Evolutionary conservation across 2,329 filamentous ascomycete species (phyloP), one percentile per base, ranked within the genome.

Genomic region (Aspergillus sp.): DNA sequence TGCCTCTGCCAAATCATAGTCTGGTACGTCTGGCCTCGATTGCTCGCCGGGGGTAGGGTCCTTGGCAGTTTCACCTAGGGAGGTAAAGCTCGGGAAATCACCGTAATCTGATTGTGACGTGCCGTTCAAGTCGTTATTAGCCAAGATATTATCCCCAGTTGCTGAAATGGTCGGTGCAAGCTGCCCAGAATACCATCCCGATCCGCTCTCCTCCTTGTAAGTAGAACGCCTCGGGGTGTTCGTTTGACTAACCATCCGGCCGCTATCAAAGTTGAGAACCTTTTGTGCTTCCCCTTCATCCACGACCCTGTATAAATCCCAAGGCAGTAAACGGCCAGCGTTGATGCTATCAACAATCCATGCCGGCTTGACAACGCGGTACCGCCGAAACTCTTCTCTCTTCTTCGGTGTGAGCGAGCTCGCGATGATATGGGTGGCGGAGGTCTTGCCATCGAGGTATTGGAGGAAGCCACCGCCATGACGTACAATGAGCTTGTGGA

Each of bases 391-490:
- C 63, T 99, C 95, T 53, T 93, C 85, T 26, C 86, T 86, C 74
- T 99, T 99, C 77, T 97, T 98, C 0, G 91, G 93, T 0, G 95
- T 95, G 20, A 99, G 79, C 53, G 85, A 89, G 52, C 91, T 93
- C 3, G 93, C 93, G 66, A 99, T 92, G 64, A 99, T 96, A 71
- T 99, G 93, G 1, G 96, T 99, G 0, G 92, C 93, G 71, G 89
- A 89, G 1, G 93, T 98, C 78, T 99, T 99, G 38, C 88, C 89
- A 73, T 97, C 93, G 11, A 99, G 80, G 68, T 98, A 98, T 72
- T 99, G 95, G 60, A 97, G 83, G 66, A 96, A 98, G 0, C 89
- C 90, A 32, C 93, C 96, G n/a, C 95, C 95, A 83, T 98, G 87
- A 65, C 89, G 85, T 17, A 99, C 93, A 55, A 99, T 89, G 59